Conservation (phyloP, 2,329 filamentous ascomycete species). For the Ilyonectria sp. region DNA sequence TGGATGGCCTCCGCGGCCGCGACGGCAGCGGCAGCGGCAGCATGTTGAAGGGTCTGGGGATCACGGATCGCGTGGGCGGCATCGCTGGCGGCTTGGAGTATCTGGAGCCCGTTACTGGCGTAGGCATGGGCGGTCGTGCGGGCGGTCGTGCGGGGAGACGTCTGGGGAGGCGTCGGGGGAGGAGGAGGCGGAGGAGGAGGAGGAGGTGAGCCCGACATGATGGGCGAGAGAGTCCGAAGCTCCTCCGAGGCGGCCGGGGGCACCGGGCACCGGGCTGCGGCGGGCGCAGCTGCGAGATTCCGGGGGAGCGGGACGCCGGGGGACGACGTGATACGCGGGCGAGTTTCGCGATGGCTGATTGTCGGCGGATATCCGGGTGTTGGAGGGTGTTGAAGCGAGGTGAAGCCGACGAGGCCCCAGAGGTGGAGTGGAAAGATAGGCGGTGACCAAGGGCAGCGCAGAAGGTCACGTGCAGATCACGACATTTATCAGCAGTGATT, state of each 20-base stretch:
- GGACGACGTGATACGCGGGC: slow-evolving; percentile 27
- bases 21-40: slow-evolving; percentile 55
- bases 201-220: slow-evolving; percentile 49
- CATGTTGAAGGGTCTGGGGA: slow-evolving; percentile 57
- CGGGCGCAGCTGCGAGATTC: slow-evolving; percentile 36
- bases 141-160: slow-evolving; percentile 16
- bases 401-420: slow-evolving; percentile 53
- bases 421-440: slow-evolving; percentile 27
- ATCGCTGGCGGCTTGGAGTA: slow-evolving; percentile 62
- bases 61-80: slow-evolving; percentile 59
- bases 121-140: slow-evolving; percentile 58
- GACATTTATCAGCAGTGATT: neutral
- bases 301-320: slow-evolving; percentile 39
- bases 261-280: slow-evolving; percentile 40
- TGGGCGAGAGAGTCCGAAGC: slow-evolving; percentile 23
- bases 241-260: slow-evolving; percentile 27
- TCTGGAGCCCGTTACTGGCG: slow-evolving; percentile 62
- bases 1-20: slow-evolving; percentile 51
- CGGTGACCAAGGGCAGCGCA: slow-evolving; percentile 9
- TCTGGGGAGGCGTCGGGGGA: slow-evolving; percentile 45
- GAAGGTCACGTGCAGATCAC: slow-evolving; percentile 28
- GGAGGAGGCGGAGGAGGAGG: slow-evolving; percentile 48
- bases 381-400: slow-evolving; percentile 56
- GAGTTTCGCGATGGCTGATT: slow-evolving; percentile 58
- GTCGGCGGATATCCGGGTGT: slow-evolving; percentile 60